Base-by-base conservation (phyloP, 179 eudicot species). In the Silene noctiflora region DNA sequence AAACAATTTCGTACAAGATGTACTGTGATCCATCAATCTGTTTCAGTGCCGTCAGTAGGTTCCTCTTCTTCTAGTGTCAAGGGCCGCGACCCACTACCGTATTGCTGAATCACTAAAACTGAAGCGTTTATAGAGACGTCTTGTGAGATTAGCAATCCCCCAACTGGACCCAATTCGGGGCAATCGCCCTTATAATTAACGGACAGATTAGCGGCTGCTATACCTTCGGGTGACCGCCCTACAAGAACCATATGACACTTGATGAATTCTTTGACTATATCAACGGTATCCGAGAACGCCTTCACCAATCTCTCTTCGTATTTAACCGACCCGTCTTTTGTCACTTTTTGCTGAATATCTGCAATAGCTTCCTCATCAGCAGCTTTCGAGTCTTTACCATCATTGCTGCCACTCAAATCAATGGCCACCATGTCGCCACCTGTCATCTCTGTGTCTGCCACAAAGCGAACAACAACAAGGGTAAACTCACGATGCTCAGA, bases 401-500 rank as follows among this genome's bases (percentile, higher is more conserved):
- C 48, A 25, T 77, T 39, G 78, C 72, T 24, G 64, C 74, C 84
- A 19, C 51, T 70, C 24, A 78, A 39, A 24, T 88, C 89, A 22
- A 81, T 42, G 7, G 80, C 75, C 8, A 85, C 82, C 6, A 73
- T 58, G 4, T 72, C 75, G 0, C 72, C 73, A 2, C 76, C 76
- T 22, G 59, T 66, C 20, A 86, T 81, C 68, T 78, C 76, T 1
- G 82, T 84, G 61, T 80, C 80, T 10, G 80, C 67, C 1, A 82
- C 5, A 55, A 94, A 71, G 14, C 85, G 85, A 27, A 92, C 83
- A 3, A 92, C 87, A 0, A 77, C 48, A 0, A 92, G 77, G 46
- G 78, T 82, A 31, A 89, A 87, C n/a, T 97, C 98, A 0, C 97
- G 96, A 74, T 93, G 98, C 82, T 93, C 96, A 5, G 91, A 90